phyloP scores from a whole-genome alignment of 2,329 filamentous ascomycete genomes.

The Ploettnerulaceae sp. region DNA sequence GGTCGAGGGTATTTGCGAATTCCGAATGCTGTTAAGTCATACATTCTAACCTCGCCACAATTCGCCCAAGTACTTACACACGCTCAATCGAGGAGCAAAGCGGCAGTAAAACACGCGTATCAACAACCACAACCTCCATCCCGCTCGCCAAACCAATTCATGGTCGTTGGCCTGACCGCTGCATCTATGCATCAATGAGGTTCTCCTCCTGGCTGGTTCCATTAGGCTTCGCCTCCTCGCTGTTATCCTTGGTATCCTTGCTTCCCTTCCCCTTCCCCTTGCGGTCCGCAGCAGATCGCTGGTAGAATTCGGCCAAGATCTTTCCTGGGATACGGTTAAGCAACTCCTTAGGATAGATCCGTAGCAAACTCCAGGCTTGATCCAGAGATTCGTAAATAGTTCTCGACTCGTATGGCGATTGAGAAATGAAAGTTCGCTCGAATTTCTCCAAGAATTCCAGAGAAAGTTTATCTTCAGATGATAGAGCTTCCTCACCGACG shows the following conservation, averaged over 20 bases:
- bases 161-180: too few relatives aligned
- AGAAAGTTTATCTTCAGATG: constrained; percentile 92
- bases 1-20: too few relatives aligned
- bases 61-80: constrained; percentile 22
- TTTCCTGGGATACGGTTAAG: constrained; percentile 91
- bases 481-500: constrained; percentile 95
- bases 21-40: constrained; percentile 19
- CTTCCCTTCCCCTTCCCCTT: constrained; percentile 59
- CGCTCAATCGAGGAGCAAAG: constrained; percentile 12
- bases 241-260: constrained; percentile 39
- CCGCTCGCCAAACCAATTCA: constrained; percentile 8
- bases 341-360: constrained; percentile 96
- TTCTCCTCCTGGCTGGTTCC: constrained; percentile 49
- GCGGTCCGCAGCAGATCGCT: constrained; percentile 57
- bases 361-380: constrained; percentile 89
- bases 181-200: constrained; percentile 52
- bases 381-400: constrained; percentile 92
- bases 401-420: constrained; percentile 88
- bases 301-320: constrained; percentile 78
- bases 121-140: constrained; percentile 10
- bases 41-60: constrained; percentile 21
- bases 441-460: constrained; percentile 99
- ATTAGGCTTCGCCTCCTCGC: constrained; percentile 34
- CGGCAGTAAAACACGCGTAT: constrained; percentile 14
- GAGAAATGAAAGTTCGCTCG: constrained; percentile 88